Base-by-base conservation (phyloP, 768 basidiomycete species). In the Goffeauzyma gilvescens region DNA sequence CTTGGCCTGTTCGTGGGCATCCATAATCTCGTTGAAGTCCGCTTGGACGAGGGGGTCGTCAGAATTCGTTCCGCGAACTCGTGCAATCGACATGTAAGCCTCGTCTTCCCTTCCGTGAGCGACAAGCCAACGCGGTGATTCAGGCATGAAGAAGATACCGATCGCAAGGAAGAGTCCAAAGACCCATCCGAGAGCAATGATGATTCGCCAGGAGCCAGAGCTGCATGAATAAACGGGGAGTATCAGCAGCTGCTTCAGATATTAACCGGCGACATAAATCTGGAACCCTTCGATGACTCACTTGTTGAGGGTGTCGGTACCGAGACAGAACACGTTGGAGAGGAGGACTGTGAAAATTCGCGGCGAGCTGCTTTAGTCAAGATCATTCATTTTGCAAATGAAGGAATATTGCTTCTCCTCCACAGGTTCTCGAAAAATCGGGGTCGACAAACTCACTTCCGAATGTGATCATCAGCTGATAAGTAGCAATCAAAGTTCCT, bases 321-420 rank as follows among this genome's bases (percentile, higher is more conserved):
- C 79, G 49, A 79, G 73, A n/a, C 71, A 72, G 39, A 81, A 75
- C 50, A 71, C 73, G 56, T 79, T 77, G 25, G 77, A 46, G 26
- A 45, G 25, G 18, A 50, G 36, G 41, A 47, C 6, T 20, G n/a
- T 2, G 20, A 23, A 2, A 8, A 30, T 9, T 35, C 32, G 8
- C 8, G 20, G 6, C 15, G 32, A 7, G n/a, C n/a, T n/a, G n/a
- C n/a, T n/a, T n/a, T n/a, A n/a, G n/a, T n/a, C n/a, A n/a, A n/a
- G n/a, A n/a, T n/a, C n/a, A n/a, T n/a, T n/a, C n/a, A n/a, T n/a
- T n/a, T n/a, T n/a, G n/a, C n/a, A n/a, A n/a, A n/a, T n/a, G n/a
- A n/a, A n/a, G n/a, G n/a, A n/a, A n/a, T n/a, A n/a, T n/a, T n/a
- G n/a, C n/a, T n/a, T n/a, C n/a, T n/a, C n/a, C n/a, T n/a, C n/a